phyloP scores from a whole-genome alignment of 2,329 filamentous ascomycete species.

The Monilinia polystroma region DNA sequence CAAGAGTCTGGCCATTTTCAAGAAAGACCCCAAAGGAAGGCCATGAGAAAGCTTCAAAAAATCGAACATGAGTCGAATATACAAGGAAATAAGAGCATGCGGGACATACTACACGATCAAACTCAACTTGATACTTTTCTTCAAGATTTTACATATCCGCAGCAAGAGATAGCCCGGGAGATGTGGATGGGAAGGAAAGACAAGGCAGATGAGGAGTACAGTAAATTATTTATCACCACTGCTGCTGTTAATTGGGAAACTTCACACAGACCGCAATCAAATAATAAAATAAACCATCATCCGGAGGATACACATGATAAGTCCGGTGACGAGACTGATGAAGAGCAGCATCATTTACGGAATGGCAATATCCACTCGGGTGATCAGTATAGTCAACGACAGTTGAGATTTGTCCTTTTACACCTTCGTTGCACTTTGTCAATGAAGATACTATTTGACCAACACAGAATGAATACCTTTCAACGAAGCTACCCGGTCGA shows the following conservation, averaged over 20 bases:
- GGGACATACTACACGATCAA: not conserved
- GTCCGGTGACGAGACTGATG: not conserved
- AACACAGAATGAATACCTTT: not conserved
- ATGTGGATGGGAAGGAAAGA: not conserved
- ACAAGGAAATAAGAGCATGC: not conserved
- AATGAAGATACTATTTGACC: not conserved
- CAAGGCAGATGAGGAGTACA: not conserved
- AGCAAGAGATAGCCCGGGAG: not conserved
- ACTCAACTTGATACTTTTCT: conserved; percentile 1
- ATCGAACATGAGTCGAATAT: conserved; percentile 4
- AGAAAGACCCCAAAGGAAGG: not conserved
- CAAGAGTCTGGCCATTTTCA: not conserved
- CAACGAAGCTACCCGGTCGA: not conserved
- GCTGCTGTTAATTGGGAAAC: not conserved
- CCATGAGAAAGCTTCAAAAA: not conserved
- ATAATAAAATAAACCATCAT: not conserved
- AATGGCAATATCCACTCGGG: not conserved
- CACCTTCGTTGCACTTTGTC: no score
- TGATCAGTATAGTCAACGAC: not conserved
- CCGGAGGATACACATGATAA: not conserved
- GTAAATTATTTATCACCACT: not conserved
- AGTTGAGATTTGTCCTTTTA: no score
- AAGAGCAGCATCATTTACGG: no score
- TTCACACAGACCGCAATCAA: not conserved
- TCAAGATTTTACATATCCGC: not conserved